Evolutionary conservation across 2,329 filamentous ascomycete genomes (phyloP).

Genomic region (Penicillium palitans): DNA sequence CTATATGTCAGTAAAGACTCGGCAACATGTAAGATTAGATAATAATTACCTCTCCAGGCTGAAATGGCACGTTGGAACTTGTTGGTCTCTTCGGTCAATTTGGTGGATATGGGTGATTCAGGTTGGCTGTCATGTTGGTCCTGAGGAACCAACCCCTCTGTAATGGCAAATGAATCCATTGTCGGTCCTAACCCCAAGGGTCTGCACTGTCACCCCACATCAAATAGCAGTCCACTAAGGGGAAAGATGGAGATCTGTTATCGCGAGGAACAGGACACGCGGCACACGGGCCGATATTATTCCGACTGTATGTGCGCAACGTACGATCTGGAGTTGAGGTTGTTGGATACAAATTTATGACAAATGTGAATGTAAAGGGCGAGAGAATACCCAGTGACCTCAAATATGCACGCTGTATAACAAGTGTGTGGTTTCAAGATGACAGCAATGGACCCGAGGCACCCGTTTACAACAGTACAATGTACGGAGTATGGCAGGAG

Average conservation of each 20-base stretch:
- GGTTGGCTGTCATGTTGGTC: conserved; percentile 30
- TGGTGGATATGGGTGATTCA: conserved; percentile 26
- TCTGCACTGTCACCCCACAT: conserved; percentile 30
- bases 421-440: not conserved
- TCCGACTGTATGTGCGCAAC: conserved; percentile 28
- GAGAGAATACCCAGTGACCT: not conserved
- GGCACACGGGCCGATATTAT: conserved; percentile 36
- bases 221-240: conserved; percentile 19
- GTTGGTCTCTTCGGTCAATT: conserved; percentile 64
- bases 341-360: not conserved
- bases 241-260: conserved; percentile 21
- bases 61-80: conserved; percentile 97
- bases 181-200: conserved; percentile 17
- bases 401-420: not conserved
- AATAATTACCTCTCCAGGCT: conserved; percentile 83
- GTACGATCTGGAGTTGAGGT: not conserved
- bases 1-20: conserved; percentile 5
- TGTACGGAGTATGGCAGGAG: not conserved
- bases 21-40: not conserved
- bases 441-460: not conserved
- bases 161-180: conserved; percentile 48
- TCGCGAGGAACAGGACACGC: conserved; percentile 30
- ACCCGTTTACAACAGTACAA: not conserved
- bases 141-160: conserved; percentile 41
- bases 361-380: not conserved